Conservation (phyloP, 805 yeast genomes). For the Diddensiella caesifluorescens region DNA sequence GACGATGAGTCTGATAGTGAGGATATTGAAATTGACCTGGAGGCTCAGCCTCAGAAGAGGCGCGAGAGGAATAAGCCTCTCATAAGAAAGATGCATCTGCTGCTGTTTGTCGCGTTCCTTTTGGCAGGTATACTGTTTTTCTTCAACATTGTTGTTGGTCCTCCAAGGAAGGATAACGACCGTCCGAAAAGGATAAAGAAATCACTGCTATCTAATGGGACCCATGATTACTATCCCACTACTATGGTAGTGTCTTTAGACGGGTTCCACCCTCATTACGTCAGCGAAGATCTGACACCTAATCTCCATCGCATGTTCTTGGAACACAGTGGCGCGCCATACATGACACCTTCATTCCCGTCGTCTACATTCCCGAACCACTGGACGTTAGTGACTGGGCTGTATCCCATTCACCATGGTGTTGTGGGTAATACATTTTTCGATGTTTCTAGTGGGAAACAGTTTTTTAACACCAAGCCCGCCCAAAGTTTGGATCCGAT, state of each 20-base stretch:
- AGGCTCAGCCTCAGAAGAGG: slow-evolving; percentile 19
- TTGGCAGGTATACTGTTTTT: slow-evolving; percentile 15
- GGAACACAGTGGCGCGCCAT: slow-evolving; percentile 62
- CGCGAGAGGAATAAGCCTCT: slow-evolving; percentile 6
- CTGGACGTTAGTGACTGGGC: slow-evolving; percentile 85
- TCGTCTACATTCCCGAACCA: slow-evolving; percentile 88
- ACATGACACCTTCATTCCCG: slow-evolving; percentile 83
- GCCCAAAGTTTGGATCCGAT: slow-evolving; percentile 44
- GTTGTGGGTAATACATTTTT: slow-evolving; percentile 77
- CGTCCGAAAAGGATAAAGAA: slow-evolving; percentile 6
- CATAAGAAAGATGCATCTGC: slow-evolving; percentile 12
- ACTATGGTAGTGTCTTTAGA: slow-evolving; percentile 77
- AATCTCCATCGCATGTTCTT: slow-evolving; percentile 52
- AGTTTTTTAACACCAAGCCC: slow-evolving; percentile 61
- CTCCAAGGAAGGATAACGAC: neutral
- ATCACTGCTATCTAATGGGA: slow-evolving; percentile 44
- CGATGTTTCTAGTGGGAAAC: slow-evolving; percentile 51
- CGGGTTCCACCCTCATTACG: slow-evolving; percentile 88
- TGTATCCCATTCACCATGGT: slow-evolving; percentile 79
- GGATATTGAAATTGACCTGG: slow-evolving; percentile 23
- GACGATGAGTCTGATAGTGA: slow-evolving; percentile 12
- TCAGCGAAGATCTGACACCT: slow-evolving; percentile 64
- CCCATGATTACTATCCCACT: slow-evolving; percentile 67
- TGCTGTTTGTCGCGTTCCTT: slow-evolving; percentile 10
- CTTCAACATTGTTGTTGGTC: slow-evolving; percentile 8